Conservation (phyloP, 805 yeast genomes). For the Ogataea haglerorum region DNA sequence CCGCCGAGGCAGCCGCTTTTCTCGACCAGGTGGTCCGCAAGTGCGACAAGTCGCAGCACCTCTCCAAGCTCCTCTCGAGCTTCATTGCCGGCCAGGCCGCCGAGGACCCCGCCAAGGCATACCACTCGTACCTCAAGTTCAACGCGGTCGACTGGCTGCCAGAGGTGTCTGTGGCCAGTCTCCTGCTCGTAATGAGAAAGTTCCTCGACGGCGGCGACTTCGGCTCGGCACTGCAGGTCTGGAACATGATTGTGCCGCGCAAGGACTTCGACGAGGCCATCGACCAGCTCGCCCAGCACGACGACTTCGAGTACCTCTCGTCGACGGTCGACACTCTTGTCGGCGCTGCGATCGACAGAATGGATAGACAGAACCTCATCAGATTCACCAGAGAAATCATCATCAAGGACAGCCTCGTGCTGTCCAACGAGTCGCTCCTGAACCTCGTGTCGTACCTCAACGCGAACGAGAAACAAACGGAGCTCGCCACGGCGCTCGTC, state of each 20-base stretch:
- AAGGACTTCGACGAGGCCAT: constrained; percentile 29
- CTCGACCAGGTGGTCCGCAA: constrained; percentile 47
- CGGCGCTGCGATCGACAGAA: constrained; percentile 18
- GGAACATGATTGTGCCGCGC: constrained; percentile 32
- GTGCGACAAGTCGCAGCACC: constrained; percentile 15
- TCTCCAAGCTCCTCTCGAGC: constrained; percentile 24
- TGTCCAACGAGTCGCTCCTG: constrained; percentile 24
- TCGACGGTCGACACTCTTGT: constrained; percentile 23
- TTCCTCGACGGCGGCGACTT: constrained; percentile 23
- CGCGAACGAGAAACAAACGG: constrained; percentile 11
- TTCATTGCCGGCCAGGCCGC: constrained; percentile 29
- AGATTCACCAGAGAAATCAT: constrained; percentile 30
- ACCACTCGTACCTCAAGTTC: constrained; percentile 26
- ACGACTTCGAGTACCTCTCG: constrained; percentile 17
- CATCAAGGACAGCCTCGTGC: constrained; percentile 25
- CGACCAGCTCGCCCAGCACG: constrained; percentile 11
- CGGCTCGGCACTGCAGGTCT: constrained; percentile 25
- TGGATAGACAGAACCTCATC: constrained; percentile 25
- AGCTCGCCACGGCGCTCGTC: constrained; percentile 26
- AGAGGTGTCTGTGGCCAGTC: constrained; percentile 28
- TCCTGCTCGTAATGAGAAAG: constrained; percentile 26
- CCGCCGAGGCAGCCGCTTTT: constrained; percentile 50
- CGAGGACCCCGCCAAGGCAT: constrained; percentile 25
- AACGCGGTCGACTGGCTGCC: constrained; percentile 33
- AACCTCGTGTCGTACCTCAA: constrained; percentile 27